These are phyloP conservation scores for Neostapfia colusana DNA, from an alignment of 176 grass and related monocot genomes.

Conservation along the genomic window DNA sequence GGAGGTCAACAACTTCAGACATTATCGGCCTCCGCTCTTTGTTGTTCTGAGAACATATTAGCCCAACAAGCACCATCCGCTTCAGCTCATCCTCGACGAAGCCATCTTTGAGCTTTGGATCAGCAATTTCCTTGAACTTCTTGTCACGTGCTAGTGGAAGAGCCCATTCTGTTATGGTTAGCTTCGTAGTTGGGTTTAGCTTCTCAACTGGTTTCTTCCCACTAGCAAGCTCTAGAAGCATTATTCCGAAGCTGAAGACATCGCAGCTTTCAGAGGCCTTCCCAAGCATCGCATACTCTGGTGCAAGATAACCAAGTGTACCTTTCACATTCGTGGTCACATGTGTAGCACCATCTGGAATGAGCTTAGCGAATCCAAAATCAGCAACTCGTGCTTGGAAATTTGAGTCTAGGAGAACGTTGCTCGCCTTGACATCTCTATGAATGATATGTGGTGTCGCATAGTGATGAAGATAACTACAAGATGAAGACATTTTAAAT, in stretches of 20 bases:
- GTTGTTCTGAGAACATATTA: constrained; percentile 59
- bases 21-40: constrained; percentile 74
- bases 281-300: constrained; percentile 91
- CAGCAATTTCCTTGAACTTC: constrained; percentile 76
- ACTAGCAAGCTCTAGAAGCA: constrained; percentile 71
- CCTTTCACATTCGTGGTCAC: constrained; percentile 95
- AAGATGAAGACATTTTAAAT: constrained; percentile 10
- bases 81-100: constrained; percentile 65
- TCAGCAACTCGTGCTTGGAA: constrained; percentile 74
- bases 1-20: constrained; percentile 70
- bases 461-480: constrained; percentile 83
- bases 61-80: constrained; percentile 67
- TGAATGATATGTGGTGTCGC: constrained; percentile 78
- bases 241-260: constrained; percentile 73
- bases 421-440: constrained; percentile 83
- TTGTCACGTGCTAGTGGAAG: constrained; percentile 56
- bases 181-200: constrained; percentile 58
- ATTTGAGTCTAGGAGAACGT: constrained; percentile 66
- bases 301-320: constrained; percentile 89
- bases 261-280: constrained; percentile 88
- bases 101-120: constrained; percentile 61
- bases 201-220: constrained; percentile 82
- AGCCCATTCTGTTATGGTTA: constrained; percentile 62
- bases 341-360: constrained; percentile 86
- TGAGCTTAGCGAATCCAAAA: constrained; percentile 89